Base-by-base conservation (phyloP, 1,284 basidiomycete species). In the Schizophyllum amplum region DNA sequence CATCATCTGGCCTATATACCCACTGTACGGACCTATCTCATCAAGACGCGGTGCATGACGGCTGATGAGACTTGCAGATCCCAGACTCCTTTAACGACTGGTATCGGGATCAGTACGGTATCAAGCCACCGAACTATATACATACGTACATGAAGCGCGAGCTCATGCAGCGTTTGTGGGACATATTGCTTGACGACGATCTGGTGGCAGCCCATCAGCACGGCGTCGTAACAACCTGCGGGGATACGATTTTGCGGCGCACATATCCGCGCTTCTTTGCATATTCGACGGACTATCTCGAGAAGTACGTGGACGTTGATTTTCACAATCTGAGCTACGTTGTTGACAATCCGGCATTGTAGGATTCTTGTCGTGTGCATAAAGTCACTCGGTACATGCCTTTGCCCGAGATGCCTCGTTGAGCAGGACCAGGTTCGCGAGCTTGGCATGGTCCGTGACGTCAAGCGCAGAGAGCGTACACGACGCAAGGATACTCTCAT, bases 1-100 rank as follows among this genome's bases (percentile, higher is more conserved):
- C 69, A 77, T 55, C 73, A 72, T 21, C 24, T 74, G 0, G 67
- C 71, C 1, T 71, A 71, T 26, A 62, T 74, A 2, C 69, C 69
- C 0, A 60, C 62, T 21, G 72, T 73, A 57, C 5, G 27, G 6
- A 33, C 27, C 27, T 33, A 5, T 33, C 27, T 33, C 47, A 49
- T n/a, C 22, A 7, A 49, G n/a, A n/a, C 5, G 6, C 47, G 22
- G 5, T 6, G 6, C 47, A 49, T 49, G n/a, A n/a, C n/a, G n/a
- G n/a, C n/a, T 49, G n/a, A 49, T n/a, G 7, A 23, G 17, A n/a
- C 47, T 33, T 33, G 13, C 13, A 42, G 33, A 3, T 42, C 17
- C 33, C 33, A 4, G 33, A 42, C 7, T 3, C 3, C 2, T 42
- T 42, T 9, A 17, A 3, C 4, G 33, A 42, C 7, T 42, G 33